Conservation (phyloP, 352 stramenopile genomes). For the Paralagenidium karlingii region DNA sequence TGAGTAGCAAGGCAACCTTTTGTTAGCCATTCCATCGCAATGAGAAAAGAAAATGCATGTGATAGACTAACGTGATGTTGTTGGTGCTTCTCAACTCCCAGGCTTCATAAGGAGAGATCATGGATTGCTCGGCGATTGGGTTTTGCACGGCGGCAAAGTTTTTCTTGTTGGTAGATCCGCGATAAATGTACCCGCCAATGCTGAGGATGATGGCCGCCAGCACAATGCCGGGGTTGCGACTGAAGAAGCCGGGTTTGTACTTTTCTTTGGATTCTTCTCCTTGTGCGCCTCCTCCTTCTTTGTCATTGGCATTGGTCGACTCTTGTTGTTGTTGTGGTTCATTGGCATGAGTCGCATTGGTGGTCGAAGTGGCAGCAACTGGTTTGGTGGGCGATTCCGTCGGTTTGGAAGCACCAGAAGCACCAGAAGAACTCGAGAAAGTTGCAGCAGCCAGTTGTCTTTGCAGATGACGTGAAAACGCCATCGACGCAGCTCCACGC, state of each 20-base stretch:
- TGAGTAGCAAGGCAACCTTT: no score
- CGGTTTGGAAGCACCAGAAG: not conserved
- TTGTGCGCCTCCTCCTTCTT: no score
- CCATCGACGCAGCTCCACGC: no score
- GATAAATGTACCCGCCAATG: constrained; percentile 65
- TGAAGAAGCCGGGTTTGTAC: constrained; percentile 79
- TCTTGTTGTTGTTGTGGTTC: no score
- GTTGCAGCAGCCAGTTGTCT: no score
- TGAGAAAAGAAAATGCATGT: not conserved
- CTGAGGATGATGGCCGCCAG: constrained; percentile 50
- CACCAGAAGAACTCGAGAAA: no score
- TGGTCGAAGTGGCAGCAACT: not conserved
- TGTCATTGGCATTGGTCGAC: no score
- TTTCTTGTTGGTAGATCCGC: constrained; percentile 55
- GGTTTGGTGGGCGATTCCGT: not conserved
- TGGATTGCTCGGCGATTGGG: constrained; percentile 52
- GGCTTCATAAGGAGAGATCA: constrained; percentile 77
- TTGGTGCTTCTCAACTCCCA: constrained; percentile 75
- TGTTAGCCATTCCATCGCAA: not conserved
- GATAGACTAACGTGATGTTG: constrained; percentile 43
- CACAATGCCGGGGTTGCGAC: constrained; percentile 67
- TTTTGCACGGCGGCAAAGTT: constrained; percentile 66
- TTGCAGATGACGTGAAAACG: no score
- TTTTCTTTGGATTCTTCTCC: no score
- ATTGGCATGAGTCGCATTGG: no score